These are phyloP conservation scores for Trichoderma polysporum DNA, from an alignment of 2,329 filamentous ascomycete genomes.

Conservation along the genomic window DNA sequence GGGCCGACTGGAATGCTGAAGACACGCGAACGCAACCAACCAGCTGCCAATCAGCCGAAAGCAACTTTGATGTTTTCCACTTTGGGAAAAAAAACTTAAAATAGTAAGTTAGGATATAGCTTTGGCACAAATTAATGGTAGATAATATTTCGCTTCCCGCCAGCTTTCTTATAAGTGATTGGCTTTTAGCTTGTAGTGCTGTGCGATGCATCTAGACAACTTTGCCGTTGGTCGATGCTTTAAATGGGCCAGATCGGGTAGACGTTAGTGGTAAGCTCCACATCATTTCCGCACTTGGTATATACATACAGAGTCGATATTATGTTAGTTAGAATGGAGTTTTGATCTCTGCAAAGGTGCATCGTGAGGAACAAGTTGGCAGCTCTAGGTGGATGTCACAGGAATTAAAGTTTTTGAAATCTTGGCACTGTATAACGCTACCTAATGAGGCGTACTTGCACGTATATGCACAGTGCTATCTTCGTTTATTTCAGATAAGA, in stretches of 20 bases:
- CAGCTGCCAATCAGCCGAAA: background rate
- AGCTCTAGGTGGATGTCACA: background rate
- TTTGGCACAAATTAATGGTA: background rate
- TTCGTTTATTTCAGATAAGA: background rate
- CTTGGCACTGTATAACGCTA: background rate
- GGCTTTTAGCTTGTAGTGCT: background rate
- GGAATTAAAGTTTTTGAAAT: background rate
- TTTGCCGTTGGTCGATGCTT: background rate
- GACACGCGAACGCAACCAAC: background rate
- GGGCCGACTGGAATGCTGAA: slow-evolving; percentile 14
- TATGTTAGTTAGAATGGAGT: background rate
- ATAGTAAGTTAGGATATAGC: background rate
- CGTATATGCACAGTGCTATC: background rate
- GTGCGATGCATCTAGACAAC: background rate
- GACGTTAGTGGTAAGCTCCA: background rate
- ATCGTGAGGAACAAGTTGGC: background rate
- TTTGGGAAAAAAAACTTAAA: background rate
- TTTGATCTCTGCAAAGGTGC: background rate
- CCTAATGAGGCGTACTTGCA: background rate
- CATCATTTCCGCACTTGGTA: background rate
- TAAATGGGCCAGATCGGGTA: background rate
- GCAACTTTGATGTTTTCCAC: background rate
- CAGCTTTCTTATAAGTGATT: background rate
- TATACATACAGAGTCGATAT: background rate
- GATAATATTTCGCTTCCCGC: background rate